Evolutionary conservation across 1,284 basidiomycete species (phyloP).

Genomic region (Trametes versicolor): DNA sequence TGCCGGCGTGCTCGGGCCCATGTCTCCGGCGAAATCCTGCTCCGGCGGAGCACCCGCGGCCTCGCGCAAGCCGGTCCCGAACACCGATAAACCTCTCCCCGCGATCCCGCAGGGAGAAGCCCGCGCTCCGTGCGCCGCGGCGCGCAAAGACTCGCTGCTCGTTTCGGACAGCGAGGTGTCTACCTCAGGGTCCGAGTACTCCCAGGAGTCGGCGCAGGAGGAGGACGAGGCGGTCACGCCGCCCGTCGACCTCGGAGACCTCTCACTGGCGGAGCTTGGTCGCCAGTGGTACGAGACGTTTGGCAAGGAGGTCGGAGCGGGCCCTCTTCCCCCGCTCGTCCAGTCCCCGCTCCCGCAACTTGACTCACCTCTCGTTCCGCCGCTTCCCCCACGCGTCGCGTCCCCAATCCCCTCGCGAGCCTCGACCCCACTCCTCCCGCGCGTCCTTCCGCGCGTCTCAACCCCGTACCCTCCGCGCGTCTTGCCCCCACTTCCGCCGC

Average conservation of each 20-base stretch:
- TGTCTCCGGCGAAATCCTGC: not conserved
- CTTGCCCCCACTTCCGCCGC: no score
- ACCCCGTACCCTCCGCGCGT: no score
- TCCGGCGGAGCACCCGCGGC: not conserved
- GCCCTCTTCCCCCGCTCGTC: not conserved
- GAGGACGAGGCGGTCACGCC: not conserved
- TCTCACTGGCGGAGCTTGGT: slow-evolving; percentile 5
- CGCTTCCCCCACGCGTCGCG: no score
- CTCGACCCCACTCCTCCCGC: no score
- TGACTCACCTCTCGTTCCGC: no score
- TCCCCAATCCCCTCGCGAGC: no score
- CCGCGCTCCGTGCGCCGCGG: not conserved
- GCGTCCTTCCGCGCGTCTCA: no score
- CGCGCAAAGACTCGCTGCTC: not conserved
- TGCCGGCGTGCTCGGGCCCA: slow-evolving; percentile 3
- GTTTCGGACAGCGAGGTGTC: not conserved
- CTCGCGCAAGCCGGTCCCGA: not conserved
- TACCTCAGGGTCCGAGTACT: not conserved
- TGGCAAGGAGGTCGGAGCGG: slow-evolving; percentile 1
- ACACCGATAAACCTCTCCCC: not conserved
- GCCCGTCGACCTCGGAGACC: not conserved
- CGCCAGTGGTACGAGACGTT: slow-evolving; percentile 9
- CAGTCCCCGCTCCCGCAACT: no score
- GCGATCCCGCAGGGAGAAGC: no score
- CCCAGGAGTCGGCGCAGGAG: not conserved